phyloP scores from a whole-genome alignment of 2,329 filamentous ascomycete species.

The Sphaerulina populicola region DNA sequence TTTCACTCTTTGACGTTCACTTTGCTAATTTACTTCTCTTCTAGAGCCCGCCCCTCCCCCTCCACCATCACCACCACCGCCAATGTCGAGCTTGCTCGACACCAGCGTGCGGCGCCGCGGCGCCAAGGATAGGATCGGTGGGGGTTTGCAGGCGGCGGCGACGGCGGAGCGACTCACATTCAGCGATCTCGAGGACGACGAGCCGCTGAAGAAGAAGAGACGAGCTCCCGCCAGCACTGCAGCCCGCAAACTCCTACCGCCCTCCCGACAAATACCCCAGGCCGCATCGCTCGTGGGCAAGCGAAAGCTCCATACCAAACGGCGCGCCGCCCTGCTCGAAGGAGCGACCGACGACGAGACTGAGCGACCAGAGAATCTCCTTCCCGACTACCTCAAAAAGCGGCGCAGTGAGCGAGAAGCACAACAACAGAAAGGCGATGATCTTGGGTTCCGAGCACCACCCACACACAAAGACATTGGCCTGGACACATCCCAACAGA shows the following conservation, averaged over 20 bases:
- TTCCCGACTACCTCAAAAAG: slow-evolving; percentile 65
- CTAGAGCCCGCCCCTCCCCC: neutral
- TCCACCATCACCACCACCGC: neutral
- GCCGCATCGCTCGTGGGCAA: slow-evolving; percentile 33
- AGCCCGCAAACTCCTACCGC: slow-evolving; percentile 38
- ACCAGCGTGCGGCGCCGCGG: neutral
- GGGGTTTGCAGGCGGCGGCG: neutral
- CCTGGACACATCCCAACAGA: slow-evolving; percentile 57
- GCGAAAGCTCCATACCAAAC: slow-evolving; percentile 20
- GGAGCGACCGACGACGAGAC: slow-evolving; percentile 43
- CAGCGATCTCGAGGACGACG: slow-evolving; percentile 41
- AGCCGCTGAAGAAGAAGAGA: slow-evolving; percentile 56
- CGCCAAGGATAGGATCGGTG: neutral
- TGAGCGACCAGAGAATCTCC: slow-evolving; percentile 48
- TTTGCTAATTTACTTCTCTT: neutral
- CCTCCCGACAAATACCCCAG: slow-evolving; percentile 35
- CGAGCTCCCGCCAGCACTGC: slow-evolving; percentile 43
- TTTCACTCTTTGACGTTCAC: neutral
- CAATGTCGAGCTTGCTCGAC: neutral
- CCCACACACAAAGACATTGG: slow-evolving; percentile 67
- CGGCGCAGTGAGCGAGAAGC: slow-evolving; percentile 62
- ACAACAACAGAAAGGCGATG: slow-evolving; percentile 48
- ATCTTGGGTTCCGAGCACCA: slow-evolving; percentile 64
- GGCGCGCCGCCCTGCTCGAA: slow-evolving; percentile 23
- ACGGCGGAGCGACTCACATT: slow-evolving; percentile 2